Percentiles rank a stretch among this genome's conserved stretches.
Conservation (phyloP, 176 grass and related monocot genomes). For the Pharus latifolius region DNA sequence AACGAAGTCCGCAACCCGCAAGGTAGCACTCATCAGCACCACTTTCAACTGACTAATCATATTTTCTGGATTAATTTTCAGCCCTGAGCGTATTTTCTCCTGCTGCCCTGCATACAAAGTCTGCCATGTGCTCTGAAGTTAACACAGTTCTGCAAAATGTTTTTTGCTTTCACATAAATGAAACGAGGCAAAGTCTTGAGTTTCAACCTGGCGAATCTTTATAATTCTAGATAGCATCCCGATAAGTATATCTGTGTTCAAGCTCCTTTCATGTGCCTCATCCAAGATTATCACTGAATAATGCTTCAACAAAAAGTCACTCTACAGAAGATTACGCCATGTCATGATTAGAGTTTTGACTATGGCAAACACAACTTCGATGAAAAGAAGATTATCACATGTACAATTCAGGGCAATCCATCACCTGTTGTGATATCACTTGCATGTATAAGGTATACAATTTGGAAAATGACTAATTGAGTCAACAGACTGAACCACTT, state of each 20-base stretch:
- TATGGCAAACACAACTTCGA: not conserved
- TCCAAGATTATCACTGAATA: conserved; percentile 98
- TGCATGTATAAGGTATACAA: not conserved
- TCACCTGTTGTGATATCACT: not conserved
- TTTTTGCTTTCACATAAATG: conserved; percentile 10
- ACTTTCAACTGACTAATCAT: conserved; percentile 73
- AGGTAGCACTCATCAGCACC: conserved; percentile 95
- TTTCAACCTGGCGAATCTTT: conserved; percentile 67
- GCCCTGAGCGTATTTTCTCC: conserved; percentile 41
- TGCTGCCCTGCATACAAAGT: conserved; percentile 52
- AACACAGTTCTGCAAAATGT: not conserved
- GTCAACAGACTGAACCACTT: too few relatives aligned
- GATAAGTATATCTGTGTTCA: conserved; percentile 97
- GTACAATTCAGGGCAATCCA: not conserved
- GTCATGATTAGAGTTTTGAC: conserved; percentile 1
- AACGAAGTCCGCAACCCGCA: conserved; percentile 79
- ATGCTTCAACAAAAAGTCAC: conserved; percentile 62
- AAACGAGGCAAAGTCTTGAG: conserved; percentile 10
- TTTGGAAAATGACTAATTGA: not conserved
- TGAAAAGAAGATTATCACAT: not conserved
- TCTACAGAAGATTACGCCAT: conserved; percentile 34
- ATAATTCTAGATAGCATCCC: conserved; percentile 97
- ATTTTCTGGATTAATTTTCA: conserved; percentile 38
- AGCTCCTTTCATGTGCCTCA: conserved; percentile 97
- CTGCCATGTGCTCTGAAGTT: conserved; percentile 38